Conservation (phyloP, 2,329 filamentous ascomycete genomes). For the Arthrinium phaeospermum region DNA sequence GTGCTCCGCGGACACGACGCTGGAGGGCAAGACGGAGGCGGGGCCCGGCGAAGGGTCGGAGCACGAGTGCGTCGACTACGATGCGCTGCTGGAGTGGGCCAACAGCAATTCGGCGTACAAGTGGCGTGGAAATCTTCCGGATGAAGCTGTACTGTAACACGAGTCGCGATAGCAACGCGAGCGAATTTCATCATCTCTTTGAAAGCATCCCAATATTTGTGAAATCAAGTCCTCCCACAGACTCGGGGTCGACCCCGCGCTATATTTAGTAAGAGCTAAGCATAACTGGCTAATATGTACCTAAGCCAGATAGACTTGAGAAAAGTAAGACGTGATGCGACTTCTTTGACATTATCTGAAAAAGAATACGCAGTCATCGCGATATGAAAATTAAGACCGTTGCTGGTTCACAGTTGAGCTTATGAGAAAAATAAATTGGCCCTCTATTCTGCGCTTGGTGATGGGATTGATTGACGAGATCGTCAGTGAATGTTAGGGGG, state of each 20-base stretch:
- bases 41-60: slow-evolving; percentile 45
- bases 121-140: slow-evolving; percentile 30
- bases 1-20: slow-evolving; percentile 51
- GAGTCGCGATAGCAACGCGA: background rate
- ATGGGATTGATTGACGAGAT: background rate
- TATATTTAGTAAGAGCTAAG: background rate
- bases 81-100: slow-evolving; percentile 42
- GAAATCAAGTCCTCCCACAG: background rate
- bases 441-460: background rate
- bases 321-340: background rate
- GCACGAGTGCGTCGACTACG: slow-evolving; percentile 44
- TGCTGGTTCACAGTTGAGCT: background rate
- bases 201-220: no score
- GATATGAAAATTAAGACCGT: no score
- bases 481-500: background rate
- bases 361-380: no score
- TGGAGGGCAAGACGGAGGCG: slow-evolving; percentile 47
- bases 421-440: background rate
- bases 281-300: background rate
- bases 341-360: no score
- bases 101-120: slow-evolving; percentile 38
- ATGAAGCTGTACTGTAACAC: background rate
- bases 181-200: background rate
- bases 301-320: background rate
- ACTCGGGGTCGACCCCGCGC: background rate